Conservation (phyloP, 2,329 filamentous ascomycete species). For the Escovopsis sp. region DNA sequence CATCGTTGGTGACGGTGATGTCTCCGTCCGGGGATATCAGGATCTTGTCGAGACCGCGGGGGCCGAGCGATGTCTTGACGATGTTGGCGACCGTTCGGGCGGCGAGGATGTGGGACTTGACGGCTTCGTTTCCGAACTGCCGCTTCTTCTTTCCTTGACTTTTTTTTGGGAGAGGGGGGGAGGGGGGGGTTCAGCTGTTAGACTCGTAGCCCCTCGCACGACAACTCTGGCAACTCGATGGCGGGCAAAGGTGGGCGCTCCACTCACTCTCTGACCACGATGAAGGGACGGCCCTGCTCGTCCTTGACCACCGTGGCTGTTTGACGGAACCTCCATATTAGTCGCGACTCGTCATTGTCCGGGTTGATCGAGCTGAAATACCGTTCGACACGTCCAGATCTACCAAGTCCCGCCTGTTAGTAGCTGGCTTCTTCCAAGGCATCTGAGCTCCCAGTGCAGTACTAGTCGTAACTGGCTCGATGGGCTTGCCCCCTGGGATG, state of each 20-base stretch:
- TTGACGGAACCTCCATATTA: slow-evolving; percentile 9
- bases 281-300: slow-evolving; percentile 93
- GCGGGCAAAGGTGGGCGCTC: not conserved
- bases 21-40: slow-evolving; percentile 96
- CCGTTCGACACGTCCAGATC: slow-evolving; percentile 76
- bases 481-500: not conserved
- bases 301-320: slow-evolving; percentile 74
- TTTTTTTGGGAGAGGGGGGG: no score
- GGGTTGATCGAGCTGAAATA: slow-evolving; percentile 26
- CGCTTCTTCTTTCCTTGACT: slow-evolving; percentile 97
- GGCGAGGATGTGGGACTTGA: slow-evolving; percentile 96
- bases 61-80: slow-evolving; percentile 91
- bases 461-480: not conserved
- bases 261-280: slow-evolving; percentile 89
- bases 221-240: not conserved
- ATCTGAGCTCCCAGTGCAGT: slow-evolving; percentile 6
- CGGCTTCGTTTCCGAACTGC: slow-evolving; percentile 88
- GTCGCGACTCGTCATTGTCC: slow-evolving; percentile 5
- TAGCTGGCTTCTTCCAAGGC: slow-evolving; percentile 13
- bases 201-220: slow-evolving; percentile 9
- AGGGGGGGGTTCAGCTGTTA: no score
- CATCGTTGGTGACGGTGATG: slow-evolving; percentile 98
- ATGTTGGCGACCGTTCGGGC: slow-evolving; percentile 93
- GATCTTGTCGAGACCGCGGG: slow-evolving; percentile 95
- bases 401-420: slow-evolving; percentile 26